Conservation (phyloP, 495 filamentous ascomycete genomes). For the Neurospora sp. region DNA sequence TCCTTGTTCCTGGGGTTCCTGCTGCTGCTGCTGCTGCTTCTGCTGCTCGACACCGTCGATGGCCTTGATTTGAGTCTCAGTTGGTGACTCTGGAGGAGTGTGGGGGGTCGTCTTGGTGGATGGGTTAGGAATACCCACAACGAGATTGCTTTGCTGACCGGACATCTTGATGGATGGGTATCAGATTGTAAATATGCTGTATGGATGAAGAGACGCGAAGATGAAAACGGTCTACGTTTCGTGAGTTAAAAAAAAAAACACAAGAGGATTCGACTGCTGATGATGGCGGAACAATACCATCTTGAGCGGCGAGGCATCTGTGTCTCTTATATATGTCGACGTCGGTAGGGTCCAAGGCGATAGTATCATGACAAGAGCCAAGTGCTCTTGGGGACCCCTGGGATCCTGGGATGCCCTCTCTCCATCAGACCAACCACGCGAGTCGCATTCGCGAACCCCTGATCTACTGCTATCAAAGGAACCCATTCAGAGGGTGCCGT, state of each 20-base stretch:
- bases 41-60: not conserved
- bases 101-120: not conserved
- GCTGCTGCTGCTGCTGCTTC: not conserved
- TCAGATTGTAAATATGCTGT: not conserved
- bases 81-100: not conserved
- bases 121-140: not conserved
- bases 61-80: conserved; percentile 1
- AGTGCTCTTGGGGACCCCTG: not conserved
- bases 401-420: not conserved
- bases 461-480: not conserved
- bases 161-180: not conserved
- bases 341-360: not conserved
- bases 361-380: not conserved
- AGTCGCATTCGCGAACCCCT: not conserved
- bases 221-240: not conserved
- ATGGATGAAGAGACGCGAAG: not conserved
- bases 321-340: not conserved
- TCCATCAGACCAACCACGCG: not conserved
- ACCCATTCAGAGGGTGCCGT: not conserved
- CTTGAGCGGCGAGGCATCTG: not conserved
- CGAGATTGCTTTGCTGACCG: not conserved
- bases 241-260: not conserved
- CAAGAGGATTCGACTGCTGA: not conserved
- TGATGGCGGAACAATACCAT: not conserved
- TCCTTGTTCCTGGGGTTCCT: not conserved